Evolutionary conservation across 495 filamentous ascomycete genomes (phyloP).

Genomic region (Podospora didyma): DNA sequence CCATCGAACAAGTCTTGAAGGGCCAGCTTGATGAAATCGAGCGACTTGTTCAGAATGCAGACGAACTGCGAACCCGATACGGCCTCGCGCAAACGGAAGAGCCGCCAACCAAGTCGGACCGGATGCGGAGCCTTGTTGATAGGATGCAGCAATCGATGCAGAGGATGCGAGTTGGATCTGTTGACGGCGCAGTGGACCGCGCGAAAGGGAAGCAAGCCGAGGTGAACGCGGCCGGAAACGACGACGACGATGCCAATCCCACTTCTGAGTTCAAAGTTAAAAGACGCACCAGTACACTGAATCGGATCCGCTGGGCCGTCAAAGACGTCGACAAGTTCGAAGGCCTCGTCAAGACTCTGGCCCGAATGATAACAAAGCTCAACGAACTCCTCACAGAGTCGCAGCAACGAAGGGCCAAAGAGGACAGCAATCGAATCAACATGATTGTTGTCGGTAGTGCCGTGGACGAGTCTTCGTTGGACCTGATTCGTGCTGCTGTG

Average conservation of each 20-base stretch:
- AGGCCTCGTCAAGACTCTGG: conserved; percentile 5
- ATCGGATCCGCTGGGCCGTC: conserved; percentile 4
- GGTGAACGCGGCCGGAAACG: not conserved
- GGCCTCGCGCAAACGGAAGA: conserved; percentile 6
- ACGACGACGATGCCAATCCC: not conserved
- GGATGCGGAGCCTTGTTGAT: conserved; percentile 2
- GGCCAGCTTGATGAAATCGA: conserved; percentile 8
- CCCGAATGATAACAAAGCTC: conserved; percentile 6
- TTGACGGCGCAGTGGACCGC: not conserved
- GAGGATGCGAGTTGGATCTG: not conserved
- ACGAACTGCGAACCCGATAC: conserved; percentile 4
- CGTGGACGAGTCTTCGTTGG: conserved; percentile 5
- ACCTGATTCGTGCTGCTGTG: conserved; percentile 9
- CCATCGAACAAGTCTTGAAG: conserved; percentile 1
- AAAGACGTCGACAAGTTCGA: conserved; percentile 10
- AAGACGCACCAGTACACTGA: conserved; percentile 1
- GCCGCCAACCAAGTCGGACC: conserved; percentile 7
- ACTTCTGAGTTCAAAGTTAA: not conserved
- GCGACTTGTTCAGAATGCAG: conserved; percentile 1
- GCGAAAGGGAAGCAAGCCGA: not conserved
- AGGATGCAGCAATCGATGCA: conserved; percentile 7
- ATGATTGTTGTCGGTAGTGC: conserved; percentile 12
- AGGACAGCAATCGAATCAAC: conserved; percentile 10
- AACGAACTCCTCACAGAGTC: conserved; percentile 10
- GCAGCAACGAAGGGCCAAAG: not conserved